Percentiles rank a stretch among this genome's conserved stretches.
These are phyloP conservation scores for Xylaria hypoxylon DNA, from an alignment of 2,329 filamentous ascomycete genomes.

Conservation along the genomic window DNA sequence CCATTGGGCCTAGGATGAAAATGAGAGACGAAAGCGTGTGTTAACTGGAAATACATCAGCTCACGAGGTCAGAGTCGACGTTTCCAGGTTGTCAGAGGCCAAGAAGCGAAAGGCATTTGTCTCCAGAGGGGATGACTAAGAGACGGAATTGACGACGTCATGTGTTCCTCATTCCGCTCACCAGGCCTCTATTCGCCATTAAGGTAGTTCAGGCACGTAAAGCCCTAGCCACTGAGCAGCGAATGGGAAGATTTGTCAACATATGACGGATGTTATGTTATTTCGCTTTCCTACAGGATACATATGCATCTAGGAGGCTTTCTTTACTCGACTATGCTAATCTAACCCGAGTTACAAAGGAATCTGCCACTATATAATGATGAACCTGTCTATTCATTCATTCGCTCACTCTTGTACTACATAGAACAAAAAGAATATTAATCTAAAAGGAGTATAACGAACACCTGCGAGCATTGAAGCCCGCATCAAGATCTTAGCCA, in stretches of 20 bases:
- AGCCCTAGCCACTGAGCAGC: no score
- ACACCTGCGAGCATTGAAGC: neutral
- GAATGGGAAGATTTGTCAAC: no score
- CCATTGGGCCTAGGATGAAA: conserved; percentile 36
- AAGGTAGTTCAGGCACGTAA: no score
- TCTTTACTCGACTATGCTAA: no score
- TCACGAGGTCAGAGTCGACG: conserved; percentile 37
- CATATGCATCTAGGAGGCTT: no score
- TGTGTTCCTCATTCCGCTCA: neutral
- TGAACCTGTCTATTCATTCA: neutral
- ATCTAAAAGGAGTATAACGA: neutral
- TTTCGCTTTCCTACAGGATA: no score
- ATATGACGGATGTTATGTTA: no score
- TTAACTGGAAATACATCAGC: conserved; percentile 37
- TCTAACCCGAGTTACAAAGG: no score
- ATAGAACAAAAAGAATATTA: neutral
- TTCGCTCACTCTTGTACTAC: neutral
- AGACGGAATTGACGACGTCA: neutral
- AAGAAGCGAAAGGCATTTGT: conserved; percentile 27
- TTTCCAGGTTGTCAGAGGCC: conserved; percentile 17
- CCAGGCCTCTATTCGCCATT: no score
- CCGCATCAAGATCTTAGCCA: neutral
- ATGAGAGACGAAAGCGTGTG: conserved; percentile 32
- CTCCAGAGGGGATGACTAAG: neutral
- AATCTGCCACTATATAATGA: no score